Evolutionary conservation across 768 basidiomycete genomes (phyloP).

Genomic region (Hemileccinum rubropunctum): DNA sequence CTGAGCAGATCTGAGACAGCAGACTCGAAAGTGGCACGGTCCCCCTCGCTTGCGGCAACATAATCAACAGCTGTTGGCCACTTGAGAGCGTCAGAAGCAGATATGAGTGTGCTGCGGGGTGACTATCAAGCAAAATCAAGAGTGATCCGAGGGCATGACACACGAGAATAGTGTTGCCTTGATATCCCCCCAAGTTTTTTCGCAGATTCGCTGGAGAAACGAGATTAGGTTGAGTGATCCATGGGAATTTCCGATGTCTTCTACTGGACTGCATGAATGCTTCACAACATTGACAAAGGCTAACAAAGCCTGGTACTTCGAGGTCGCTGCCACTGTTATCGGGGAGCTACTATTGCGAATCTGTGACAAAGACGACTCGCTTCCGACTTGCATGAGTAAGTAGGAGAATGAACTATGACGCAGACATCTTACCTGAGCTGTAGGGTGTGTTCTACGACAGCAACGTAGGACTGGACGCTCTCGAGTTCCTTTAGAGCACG

Average conservation of each 20-base stretch:
- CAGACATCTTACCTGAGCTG: slow-evolving; percentile 57
- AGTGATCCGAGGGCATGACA: slow-evolving; percentile 23
- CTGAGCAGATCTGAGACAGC: slow-evolving; percentile 75
- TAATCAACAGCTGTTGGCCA: slow-evolving; percentile 86
- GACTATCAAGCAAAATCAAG: background rate
- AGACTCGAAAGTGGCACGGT: slow-evolving; percentile 65
- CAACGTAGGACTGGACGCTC: slow-evolving; percentile 72
- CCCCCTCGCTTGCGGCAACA: slow-evolving; percentile 42
- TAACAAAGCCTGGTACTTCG: slow-evolving; percentile 60
- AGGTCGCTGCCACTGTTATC: slow-evolving; percentile 46
- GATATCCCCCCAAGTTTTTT: slow-evolving; percentile 76
- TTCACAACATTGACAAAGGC: slow-evolving; percentile 53
- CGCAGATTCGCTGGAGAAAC: slow-evolving; percentile 61
- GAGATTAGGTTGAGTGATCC: slow-evolving; percentile 56
- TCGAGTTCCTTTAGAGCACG: slow-evolving; percentile 73
- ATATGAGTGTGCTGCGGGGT: slow-evolving; percentile 52
- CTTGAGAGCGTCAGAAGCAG: slow-evolving; percentile 67
- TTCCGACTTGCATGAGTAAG: slow-evolving; percentile 28
- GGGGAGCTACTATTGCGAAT: slow-evolving; percentile 39
- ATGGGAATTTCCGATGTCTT: slow-evolving; percentile 43
- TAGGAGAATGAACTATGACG: background rate
- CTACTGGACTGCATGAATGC: slow-evolving; percentile 42
- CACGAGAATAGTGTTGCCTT: slow-evolving; percentile 64
- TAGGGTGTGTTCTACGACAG: slow-evolving; percentile 67
- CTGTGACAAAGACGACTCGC: slow-evolving; percentile 58